Conservation (phyloP, 495 filamentous ascomycete genomes). For the Immersiella caudata region DNA sequence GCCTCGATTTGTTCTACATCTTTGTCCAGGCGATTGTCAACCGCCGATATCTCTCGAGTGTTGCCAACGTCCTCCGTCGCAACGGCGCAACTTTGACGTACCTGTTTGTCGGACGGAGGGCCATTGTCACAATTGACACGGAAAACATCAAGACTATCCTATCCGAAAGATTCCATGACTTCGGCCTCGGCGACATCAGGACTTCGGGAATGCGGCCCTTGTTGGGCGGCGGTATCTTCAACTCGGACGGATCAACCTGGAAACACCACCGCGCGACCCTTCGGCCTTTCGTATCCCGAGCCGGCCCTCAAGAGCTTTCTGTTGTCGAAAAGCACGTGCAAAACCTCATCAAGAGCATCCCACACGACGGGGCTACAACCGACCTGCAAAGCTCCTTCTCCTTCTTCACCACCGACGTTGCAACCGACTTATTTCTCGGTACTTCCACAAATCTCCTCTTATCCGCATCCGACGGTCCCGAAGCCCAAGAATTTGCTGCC, state of each 20-base stretch:
- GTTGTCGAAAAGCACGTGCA: constrained; percentile 36
- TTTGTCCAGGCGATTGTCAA: constrained; percentile 16
- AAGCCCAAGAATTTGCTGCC: background rate
- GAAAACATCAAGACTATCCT: background rate
- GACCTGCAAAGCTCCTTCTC: constrained; percentile 61
- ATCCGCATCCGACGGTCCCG: background rate
- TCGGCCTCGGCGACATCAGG: background rate
- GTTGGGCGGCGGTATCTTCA: background rate
- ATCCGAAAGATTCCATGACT: background rate
- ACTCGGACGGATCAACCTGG: background rate
- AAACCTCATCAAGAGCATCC: constrained; percentile 42
- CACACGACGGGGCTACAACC: constrained; percentile 37
- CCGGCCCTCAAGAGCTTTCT: constrained; percentile 16
- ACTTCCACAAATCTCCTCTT: background rate
- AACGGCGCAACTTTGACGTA: background rate
- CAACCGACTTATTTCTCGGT: constrained; percentile 28
- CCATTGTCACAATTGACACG: background rate
- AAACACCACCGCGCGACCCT: background rate
- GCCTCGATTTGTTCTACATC: constrained; percentile 27
- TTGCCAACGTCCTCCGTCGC: constrained; percentile 37
- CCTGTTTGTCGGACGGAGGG: no score
- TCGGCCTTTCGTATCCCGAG: background rate
- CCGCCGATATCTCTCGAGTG: constrained; percentile 31
- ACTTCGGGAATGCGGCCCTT: background rate
- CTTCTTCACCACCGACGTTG: constrained; percentile 34